These are phyloP conservation scores for Tetrapisispora phaffii DNA, from an alignment of 805 yeast species.

Conservation along the genomic window DNA sequence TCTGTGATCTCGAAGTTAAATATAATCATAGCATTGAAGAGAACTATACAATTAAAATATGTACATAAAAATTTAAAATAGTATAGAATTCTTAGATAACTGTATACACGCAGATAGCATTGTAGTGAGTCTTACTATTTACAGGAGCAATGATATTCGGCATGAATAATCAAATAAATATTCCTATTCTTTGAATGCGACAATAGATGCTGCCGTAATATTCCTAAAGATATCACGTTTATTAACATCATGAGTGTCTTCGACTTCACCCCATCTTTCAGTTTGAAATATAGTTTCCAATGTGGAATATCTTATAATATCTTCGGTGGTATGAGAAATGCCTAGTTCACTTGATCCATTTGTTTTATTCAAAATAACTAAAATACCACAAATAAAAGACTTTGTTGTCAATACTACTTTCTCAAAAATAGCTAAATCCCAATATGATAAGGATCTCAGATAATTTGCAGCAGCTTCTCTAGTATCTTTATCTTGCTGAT, in stretches of 20 bases:
- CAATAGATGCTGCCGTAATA: constrained; percentile 66
- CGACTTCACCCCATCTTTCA: constrained; percentile 94
- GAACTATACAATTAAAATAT: too few relatives aligned
- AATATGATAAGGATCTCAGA: constrained; percentile 51
- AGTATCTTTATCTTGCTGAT: constrained; percentile 53
- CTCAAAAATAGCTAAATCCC: constrained; percentile 83
- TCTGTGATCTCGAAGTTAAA: too few relatives aligned
- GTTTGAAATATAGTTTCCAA: constrained; percentile 81
- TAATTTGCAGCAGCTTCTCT: constrained; percentile 54
- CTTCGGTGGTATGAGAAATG: constrained; percentile 42
- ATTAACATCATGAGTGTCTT: constrained; percentile 97
- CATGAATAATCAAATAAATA: not conserved
- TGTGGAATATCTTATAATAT: constrained; percentile 66
- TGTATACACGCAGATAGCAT: too few relatives aligned
- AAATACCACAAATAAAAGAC: constrained; percentile 74
- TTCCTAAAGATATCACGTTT: constrained; percentile 79
- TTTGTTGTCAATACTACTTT: constrained; percentile 79
- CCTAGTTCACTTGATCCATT: constrained; percentile 9
- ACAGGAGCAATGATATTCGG: constrained; percentile 1
- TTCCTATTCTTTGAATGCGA: constrained; percentile 29
- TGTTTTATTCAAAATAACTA: constrained; percentile 43
- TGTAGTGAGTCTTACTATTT: too few relatives aligned
- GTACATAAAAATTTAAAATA: not conserved
- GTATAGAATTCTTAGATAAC: too few relatives aligned
- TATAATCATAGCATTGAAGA: too few relatives aligned